Evolutionary conservation across 2,329 filamentous ascomycete species (phyloP), one percentile per base, ranked within the genome.

Genomic region (Cladosporium sphaerospermum): DNA sequence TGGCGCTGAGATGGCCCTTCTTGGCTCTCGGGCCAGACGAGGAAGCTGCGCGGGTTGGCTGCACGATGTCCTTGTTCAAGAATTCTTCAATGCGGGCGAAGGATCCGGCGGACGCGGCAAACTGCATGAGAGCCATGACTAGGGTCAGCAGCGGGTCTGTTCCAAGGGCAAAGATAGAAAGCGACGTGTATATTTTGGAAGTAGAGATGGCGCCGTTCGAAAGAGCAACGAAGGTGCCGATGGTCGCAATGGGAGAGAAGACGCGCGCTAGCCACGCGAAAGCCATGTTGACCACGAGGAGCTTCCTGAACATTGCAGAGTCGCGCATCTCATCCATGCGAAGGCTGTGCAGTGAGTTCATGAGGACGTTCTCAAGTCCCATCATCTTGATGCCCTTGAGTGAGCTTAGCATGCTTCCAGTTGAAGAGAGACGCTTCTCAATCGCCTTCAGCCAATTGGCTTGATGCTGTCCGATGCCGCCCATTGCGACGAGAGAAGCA

Each of bases 301-400:
- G 42, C n/a, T 47, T 53, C 32, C 51, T 43, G 51, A 53, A 53
- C 9, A 28, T 47, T 9, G 43, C 39, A 1, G 51, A 53, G n/a
- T 46, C 45, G 18, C 45, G 43, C 43, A 53, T 53, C 37, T 53
- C 51, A 6, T 46, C 36, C 43, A 47, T 53, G 16, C 51, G 43
- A 14, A 53, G 51, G 16, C 45, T 36, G 5, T 47, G 51, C 3
- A 53, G 9, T 3, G 51, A 46, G 11, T 47, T 53, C 16, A 47
- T 19, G 28, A 53, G 51, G 2, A 53, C 51, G 8, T 47, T 47
- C 28, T 46, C 45, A 3, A 53, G 36, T 0, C 72, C 72, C 10
- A 71, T 66, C 67, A 76, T 75, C 59, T 76, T 77, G 18, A 77
- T 66, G 23, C 71, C 68, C 55, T 75, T 74, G 65, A 77, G 75